A percentile compares a stretch with the other conserved stretches of the same genome.
Conservation (phyloP, 306 rosid genomes). For the Cicer cuneatum region DNA sequence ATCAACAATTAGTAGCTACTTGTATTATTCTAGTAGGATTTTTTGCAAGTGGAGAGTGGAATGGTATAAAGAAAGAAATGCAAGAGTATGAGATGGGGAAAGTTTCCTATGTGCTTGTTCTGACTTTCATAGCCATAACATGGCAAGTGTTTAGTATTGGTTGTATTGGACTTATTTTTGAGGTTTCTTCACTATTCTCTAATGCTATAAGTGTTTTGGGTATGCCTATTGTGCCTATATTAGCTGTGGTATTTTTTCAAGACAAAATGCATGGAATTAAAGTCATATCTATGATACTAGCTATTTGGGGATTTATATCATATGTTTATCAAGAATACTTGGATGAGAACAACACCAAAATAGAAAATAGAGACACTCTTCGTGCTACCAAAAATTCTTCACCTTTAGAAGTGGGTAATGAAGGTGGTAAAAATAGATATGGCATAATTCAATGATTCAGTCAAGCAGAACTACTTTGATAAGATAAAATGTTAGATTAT, state of each 20-base stretch:
- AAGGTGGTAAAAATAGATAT: not conserved
- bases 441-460: not conserved
- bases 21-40: slow-evolving; percentile 34
- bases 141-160: slow-evolving; percentile 46
- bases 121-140: slow-evolving; percentile 34
- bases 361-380: not conserved
- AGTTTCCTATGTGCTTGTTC: slow-evolving; percentile 38
- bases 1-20: slow-evolving; percentile 26
- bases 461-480: not conserved
- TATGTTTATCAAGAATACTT: slow-evolving; percentile 49
- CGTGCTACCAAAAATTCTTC: slow-evolving; percentile 10
- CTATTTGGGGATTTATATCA: slow-evolving; percentile 46
- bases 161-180: slow-evolving; percentile 43
- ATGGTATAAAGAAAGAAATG: slow-evolving; percentile 39
- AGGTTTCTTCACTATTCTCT: slow-evolving; percentile 46
- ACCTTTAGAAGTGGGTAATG: slow-evolving; percentile 13
- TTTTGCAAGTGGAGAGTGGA: slow-evolving; percentile 53
- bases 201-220: slow-evolving; percentile 46
- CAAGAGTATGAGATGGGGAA: slow-evolving; percentile 42
- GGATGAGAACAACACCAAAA: slow-evolving; percentile 25
- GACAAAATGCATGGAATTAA: slow-evolving; percentile 48
- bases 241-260: slow-evolving; percentile 44
- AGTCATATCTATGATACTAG: slow-evolving; percentile 47
- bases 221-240: slow-evolving; percentile 43
- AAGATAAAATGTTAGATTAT: no score